Evolutionary conservation across 306 rosid genomes (phyloP), one percentile per base, ranked within the genome.

Genomic region (Betula pendula): DNA sequence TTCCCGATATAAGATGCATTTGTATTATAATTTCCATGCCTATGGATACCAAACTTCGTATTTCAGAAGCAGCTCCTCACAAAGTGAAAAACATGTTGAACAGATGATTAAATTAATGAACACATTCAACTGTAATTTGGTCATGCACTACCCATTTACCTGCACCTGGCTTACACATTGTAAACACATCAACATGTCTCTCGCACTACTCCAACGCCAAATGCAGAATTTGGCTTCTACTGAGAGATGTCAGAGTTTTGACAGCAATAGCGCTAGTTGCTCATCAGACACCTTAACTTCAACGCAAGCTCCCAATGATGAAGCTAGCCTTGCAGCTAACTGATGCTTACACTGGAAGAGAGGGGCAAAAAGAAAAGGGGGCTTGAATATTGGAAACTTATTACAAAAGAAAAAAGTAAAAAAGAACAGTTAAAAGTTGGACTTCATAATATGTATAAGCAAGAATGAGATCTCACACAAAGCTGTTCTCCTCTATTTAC

Each of bases 401-500:
- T 35, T 49, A 67, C 15, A 42, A 51, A 53, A 66, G 0, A 24
- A 67, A 87, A 87, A 56, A 45, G 58, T 42, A 59, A 20, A 38
- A 48, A 33, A 24, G 29, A 45, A 10, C 48, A 44, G 13, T 9
- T 44, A 12, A 44, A 42, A 44, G 48, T 20, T 51, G 51, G 77
- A 35, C 13, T 58, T 44, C 38, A 68, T n/a, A 2, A 59, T 31
- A 68, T 58, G 72, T 48, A 75, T 2, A 75, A 62, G 79, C 56
- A 77, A 48, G 58, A 44, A 66, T 50, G 8, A 13, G 72, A 72
- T n/a, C 97, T 87, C 81, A 88, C 98, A 81, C 93, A 92, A 52
- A 94, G 95, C 52, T 92, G 98, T 63, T 94, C 97, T 76, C 92
- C 92, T 85, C 93, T 89, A 81, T 89, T 94, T 19, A 92, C 92